phyloP scores from a whole-genome alignment of 345 rosid species.

The Lepidium sativum region DNA sequence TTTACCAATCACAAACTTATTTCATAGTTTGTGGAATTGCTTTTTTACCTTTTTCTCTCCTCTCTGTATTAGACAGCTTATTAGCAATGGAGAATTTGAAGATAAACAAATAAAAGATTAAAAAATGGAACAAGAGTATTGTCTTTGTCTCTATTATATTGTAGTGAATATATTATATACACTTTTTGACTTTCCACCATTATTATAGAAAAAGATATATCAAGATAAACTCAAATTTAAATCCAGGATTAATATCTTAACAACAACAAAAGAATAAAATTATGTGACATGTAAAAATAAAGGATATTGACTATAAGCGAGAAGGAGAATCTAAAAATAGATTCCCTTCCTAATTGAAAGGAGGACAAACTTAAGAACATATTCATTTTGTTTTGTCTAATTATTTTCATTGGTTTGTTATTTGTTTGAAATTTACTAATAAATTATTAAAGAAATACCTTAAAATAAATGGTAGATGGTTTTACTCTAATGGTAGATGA shows the following conservation, averaged over 20 bases:
- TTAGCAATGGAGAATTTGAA: neutral
- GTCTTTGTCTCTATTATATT: slow-evolving; percentile 1
- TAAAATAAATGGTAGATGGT: too few relatives aligned
- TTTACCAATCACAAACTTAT: neutral
- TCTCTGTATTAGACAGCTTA: neutral
- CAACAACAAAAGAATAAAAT: neutral
- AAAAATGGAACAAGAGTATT: neutral
- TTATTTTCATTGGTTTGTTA: too few relatives aligned
- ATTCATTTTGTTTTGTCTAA: neutral
- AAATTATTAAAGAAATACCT: too few relatives aligned
- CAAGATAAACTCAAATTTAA: neutral
- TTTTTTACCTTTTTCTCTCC: neutral
- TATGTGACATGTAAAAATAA: neutral
- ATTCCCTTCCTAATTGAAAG: slow-evolving; percentile 14
- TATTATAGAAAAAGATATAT: neutral
- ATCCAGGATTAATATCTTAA: neutral
- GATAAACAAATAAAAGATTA: neutral
- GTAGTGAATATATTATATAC: neutral
- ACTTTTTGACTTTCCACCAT: slow-evolving; percentile 13
- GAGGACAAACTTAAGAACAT: neutral
- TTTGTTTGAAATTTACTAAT: neutral
- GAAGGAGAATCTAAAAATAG: neutral
- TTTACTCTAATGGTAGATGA: too few relatives aligned
- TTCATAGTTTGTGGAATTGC: slow-evolving; percentile 17
- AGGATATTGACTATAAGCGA: neutral